These are phyloP conservation scores for Kodamaea jinghongensis DNA, from an alignment of 805 yeast species.

Conservation along the genomic window DNA sequence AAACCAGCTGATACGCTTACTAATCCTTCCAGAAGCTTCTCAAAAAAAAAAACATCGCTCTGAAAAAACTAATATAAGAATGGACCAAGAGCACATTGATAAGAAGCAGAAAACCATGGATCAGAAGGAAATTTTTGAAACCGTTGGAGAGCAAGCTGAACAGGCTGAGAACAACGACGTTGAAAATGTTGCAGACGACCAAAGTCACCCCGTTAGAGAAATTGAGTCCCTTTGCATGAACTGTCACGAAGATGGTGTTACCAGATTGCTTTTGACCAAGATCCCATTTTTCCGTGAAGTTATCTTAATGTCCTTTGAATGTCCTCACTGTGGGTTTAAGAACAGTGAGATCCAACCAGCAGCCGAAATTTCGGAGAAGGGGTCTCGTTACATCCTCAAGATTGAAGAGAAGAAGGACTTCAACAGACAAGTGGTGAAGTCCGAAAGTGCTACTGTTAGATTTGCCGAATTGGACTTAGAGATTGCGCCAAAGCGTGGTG, in stretches of 20 bases:
- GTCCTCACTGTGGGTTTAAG: conserved; percentile 91
- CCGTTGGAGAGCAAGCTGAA: conserved; percentile 43
- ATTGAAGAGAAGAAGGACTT: conserved; percentile 71
- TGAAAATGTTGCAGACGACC: conserved; percentile 75
- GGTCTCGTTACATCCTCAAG: conserved; percentile 67
- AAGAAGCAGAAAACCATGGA: conserved; percentile 16
- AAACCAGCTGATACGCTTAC: no score
- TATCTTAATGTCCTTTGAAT: conserved; percentile 89
- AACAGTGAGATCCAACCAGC: conserved; percentile 97
- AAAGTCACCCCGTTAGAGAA: conserved; percentile 92
- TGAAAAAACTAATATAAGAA: no score
- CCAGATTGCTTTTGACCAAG: conserved; percentile 77
- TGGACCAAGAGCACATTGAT: conserved; percentile 3
- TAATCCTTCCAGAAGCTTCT: no score
- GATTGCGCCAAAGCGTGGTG: conserved; percentile 94
- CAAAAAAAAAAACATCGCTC: no score
- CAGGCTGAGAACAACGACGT: conserved; percentile 19
- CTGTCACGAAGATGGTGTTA: conserved; percentile 82
- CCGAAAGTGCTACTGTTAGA: conserved; percentile 77
- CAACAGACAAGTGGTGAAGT: conserved; percentile 87
- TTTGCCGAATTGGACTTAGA: conserved; percentile 86
- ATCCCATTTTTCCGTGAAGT: conserved; percentile 92
- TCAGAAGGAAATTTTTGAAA: conserved; percentile 20
- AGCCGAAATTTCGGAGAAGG: conserved; percentile 84
- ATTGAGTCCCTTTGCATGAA: conserved; percentile 94